Conservation (phyloP, 495 filamentous ascomycete genomes). For the Xylaria longipes region DNA sequence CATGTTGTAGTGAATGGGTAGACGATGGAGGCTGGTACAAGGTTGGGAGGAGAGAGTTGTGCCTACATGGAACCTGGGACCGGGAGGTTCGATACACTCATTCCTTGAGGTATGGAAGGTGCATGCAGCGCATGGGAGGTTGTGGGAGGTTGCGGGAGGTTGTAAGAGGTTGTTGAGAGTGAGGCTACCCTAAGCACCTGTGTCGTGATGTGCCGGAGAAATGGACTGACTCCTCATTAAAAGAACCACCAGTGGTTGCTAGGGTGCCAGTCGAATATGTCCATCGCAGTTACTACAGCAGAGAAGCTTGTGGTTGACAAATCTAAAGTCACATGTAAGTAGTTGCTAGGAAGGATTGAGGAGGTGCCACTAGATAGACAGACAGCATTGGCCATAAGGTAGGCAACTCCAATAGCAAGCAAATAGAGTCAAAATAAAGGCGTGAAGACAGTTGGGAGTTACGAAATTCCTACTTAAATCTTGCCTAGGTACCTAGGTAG, state of each 20-base stretch:
- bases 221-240: background rate
- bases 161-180: background rate
- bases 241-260: slow-evolving; percentile 23
- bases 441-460: slow-evolving; percentile 10
- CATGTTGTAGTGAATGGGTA: slow-evolving; percentile 16
- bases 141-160: background rate
- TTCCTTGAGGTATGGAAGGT: slow-evolving; percentile 16
- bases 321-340: slow-evolving; percentile 1
- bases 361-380: background rate
- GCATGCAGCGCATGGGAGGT: background rate
- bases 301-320: background rate
- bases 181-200: background rate
- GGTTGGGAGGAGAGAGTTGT: slow-evolving; percentile 4
- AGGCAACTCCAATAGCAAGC: background rate
- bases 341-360: background rate
- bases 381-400: background rate
- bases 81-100: background rate
- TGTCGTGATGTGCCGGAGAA: background rate
- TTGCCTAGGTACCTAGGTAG: background rate
- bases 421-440: background rate
- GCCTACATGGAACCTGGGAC: slow-evolving; percentile 12
- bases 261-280: slow-evolving; percentile 10
- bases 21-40: background rate
- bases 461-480: background rate
- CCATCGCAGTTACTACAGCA: slow-evolving; percentile 20